Percentiles rank a stretch among this genome's conserved stretches.
These are phyloP conservation scores for Striga asiatica DNA, from an alignment of 257 asterid genomes.

Conservation along the genomic window DNA sequence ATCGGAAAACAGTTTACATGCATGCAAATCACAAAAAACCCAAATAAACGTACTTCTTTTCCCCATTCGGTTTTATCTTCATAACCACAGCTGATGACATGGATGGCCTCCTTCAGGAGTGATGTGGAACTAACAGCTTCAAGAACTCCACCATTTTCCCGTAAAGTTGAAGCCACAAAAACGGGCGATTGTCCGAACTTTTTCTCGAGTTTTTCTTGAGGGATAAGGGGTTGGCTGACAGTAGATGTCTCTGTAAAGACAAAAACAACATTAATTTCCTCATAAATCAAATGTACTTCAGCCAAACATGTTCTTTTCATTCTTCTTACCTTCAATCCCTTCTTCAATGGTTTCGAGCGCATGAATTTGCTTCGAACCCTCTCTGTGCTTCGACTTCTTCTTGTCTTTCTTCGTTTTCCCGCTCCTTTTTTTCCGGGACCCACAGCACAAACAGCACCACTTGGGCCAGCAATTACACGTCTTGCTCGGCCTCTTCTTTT, in stretches of 20 bases:
- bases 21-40: no score
- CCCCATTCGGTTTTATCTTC: constrained; percentile 99
- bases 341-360: constrained; percentile 93
- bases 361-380: constrained; percentile 78
- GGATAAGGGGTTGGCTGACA: constrained; percentile 21
- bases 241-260: background rate
- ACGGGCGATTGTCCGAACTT: constrained; percentile 81
- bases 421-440: constrained; percentile 42
- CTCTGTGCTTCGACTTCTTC: constrained; percentile 61
- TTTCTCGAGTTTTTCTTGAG: constrained; percentile 67
- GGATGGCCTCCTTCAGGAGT: constrained; percentile 69
- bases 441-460: constrained; percentile 66
- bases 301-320: background rate
- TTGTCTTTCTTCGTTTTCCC: constrained; percentile 49
- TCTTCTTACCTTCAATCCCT: constrained; percentile 46
- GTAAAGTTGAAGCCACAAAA: constrained; percentile 60
- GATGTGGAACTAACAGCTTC: constrained; percentile 26
- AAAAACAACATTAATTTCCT: no score
- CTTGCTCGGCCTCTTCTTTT: constrained; percentile 69
- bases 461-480: constrained; percentile 88
- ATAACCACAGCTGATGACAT: constrained; percentile 85
- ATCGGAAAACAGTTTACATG: background rate
- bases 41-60: constrained; percentile 50
- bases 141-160: constrained; percentile 59
- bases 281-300: no score